Percentiles rank a stretch among this genome's conserved stretches.
phyloP scores from a whole-genome alignment of 139 green algal species.

The Chlorella sp. region DNA sequence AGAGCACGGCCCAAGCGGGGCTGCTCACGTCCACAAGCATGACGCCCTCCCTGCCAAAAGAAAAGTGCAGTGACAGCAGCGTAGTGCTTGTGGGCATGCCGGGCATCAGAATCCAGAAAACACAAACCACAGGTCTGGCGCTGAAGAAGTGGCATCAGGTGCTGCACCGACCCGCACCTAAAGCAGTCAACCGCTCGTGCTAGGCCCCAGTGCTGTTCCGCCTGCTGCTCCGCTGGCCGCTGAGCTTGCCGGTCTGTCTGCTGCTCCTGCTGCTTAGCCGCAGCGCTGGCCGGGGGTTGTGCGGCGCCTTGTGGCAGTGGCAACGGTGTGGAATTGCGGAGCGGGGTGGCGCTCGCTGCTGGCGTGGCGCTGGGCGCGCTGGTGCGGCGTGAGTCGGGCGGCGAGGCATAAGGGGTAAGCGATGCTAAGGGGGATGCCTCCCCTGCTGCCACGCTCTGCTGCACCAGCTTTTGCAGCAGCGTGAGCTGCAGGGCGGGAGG shows the following conservation, averaged over 20 bases:
- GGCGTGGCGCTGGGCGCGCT: not conserved
- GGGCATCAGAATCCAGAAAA: not conserved
- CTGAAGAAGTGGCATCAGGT: no score
- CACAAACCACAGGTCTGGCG: not conserved
- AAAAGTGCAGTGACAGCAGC: not conserved
- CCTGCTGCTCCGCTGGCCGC: not conserved
- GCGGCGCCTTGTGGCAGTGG: no score
- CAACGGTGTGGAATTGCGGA: not conserved
- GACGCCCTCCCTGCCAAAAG: conserved; percentile 72
- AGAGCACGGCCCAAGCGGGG: conserved; percentile 35
- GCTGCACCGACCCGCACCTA: not conserved
- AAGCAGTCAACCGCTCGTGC: conserved; percentile 33
- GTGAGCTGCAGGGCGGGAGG: conserved; percentile 6
- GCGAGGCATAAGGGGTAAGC: not conserved
- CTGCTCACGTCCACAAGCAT: conserved; percentile 67
- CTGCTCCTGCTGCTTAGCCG: no score
- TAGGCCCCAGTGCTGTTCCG: not conserved
- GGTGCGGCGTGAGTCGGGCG: conserved; percentile 6
- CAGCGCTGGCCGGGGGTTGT: no score
- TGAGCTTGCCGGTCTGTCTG: no score
- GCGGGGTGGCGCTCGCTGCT: no score
- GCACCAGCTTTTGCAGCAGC: conserved; percentile 40
- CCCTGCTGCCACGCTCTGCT: conserved; percentile 30
- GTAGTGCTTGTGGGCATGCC: not conserved
- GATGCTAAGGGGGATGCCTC: not conserved